Base-by-base conservation (phyloP, 306 rosid species). In the Trifolium pratense region DNA sequence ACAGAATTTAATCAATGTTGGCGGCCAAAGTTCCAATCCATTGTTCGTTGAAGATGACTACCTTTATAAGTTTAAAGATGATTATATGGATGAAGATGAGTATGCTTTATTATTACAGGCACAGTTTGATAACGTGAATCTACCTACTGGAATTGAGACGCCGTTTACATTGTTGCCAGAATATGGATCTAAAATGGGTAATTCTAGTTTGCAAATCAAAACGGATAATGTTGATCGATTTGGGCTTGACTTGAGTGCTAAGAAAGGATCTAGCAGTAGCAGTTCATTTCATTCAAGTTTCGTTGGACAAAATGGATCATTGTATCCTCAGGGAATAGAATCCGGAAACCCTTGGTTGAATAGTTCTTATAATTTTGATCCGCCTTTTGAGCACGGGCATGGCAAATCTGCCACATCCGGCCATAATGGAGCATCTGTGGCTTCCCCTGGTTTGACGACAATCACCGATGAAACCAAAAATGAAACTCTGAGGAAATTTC, bases 131-230 rank as follows among this genome's bases (percentile, higher is more conserved):
- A 74, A 78, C 17, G 83, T 83, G 77, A 85, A 89, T 78, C 84
- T 90, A 73, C 98, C 98, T 72, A 63, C 97, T 16, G 98, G 87
- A 68, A 68, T 90, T 48, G 97, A 93, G 85, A 92, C 89, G 32
- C 84, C 97, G 1, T 66, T 93, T 67, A 87, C 91, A 67, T 46
- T 46, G 8, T 15, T 15, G 9, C 20, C 20, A 0, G 17, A 48
- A 48, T n/a, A 5, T 48, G 17, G 31, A 26, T 26, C 31, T 26
- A 26, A 26, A 25, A 25, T 25, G 29, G 29, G 29, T 25, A 25
- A 1, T 25, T 25, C 29, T 25, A 25, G 29, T 25, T 25, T 25
- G 29, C 29, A 25, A 25, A 25, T 25, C 31, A 26, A 3, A 26
- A 26, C 31, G 31, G 5, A 26, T 29, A 5, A 29, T 29, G 6